Evolutionary conservation across 257 asterid genomes (phyloP).

Genomic region (Scutellaria baicalensis): DNA sequence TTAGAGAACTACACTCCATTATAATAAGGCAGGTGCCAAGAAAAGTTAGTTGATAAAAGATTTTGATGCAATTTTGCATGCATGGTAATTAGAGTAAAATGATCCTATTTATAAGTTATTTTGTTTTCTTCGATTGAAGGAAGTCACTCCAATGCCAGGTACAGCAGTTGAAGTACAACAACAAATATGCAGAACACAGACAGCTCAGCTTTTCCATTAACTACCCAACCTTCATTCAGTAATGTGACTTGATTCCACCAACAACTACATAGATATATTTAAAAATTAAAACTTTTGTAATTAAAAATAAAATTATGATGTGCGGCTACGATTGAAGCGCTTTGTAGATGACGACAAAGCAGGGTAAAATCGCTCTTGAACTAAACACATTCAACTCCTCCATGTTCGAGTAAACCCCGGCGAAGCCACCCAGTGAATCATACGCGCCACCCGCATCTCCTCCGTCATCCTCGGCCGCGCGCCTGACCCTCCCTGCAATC

Average conservation of each 20-base stretch:
- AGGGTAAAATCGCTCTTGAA: constrained; percentile 49
- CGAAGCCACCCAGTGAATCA: constrained; percentile 35
- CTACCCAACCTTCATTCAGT: background rate
- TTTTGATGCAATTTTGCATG: no score
- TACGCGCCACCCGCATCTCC: constrained; percentile 14
- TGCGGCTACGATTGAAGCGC: constrained; percentile 32
- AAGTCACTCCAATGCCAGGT: background rate
- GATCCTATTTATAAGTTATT: no score
- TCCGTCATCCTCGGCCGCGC: constrained; percentile 28
- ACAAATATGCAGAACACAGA: background rate
- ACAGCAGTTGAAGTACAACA: background rate
- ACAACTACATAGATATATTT: background rate
- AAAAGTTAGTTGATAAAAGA: no score
- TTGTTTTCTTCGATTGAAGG: no score
- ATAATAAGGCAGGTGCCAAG: no score
- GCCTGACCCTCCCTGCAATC: constrained; percentile 76
- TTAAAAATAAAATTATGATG: background rate
- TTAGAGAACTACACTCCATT: no score
- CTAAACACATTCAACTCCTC: constrained; percentile 46
- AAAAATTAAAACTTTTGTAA: background rate
- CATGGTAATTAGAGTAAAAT: no score
- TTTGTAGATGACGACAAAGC: constrained; percentile 55
- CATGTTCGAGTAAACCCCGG: constrained; percentile 34
- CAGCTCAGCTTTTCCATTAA: background rate
- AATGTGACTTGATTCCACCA: constrained; percentile 12